phyloP scores from a whole-genome alignment of 371 early-diverging fungal genomes.

The Actinomortierella ambigua region DNA sequence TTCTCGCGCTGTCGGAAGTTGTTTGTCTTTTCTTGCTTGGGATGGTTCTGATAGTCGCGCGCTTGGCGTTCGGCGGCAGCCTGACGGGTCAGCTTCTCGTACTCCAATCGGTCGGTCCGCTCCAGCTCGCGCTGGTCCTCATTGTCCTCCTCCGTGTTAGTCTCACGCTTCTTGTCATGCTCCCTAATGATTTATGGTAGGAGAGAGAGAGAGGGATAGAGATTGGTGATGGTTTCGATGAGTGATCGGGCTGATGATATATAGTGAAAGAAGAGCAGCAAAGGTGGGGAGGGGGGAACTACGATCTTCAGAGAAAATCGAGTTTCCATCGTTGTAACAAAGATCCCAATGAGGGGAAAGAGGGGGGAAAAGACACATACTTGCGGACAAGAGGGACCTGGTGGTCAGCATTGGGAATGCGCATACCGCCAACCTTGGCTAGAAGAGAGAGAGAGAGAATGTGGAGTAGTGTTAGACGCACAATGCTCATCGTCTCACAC shows the following conservation, averaged over 20 bases:
- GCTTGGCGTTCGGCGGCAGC: conserved; percentile 42
- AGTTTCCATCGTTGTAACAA: too few relatives aligned
- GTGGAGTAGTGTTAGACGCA: too few relatives aligned
- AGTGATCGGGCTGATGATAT: too few relatives aligned
- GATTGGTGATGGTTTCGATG: too few relatives aligned
- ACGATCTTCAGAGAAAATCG: background rate
- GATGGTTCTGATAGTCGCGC: conserved; percentile 29
- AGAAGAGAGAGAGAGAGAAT: too few relatives aligned
- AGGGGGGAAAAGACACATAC: conserved; percentile 13
- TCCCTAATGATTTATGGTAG: conserved; percentile 7
- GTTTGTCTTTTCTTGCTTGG: conserved; percentile 26
- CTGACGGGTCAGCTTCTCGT: conserved; percentile 32
- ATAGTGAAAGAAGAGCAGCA: background rate
- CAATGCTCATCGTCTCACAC: too few relatives aligned
- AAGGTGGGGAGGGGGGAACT: background rate
- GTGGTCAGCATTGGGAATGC: conserved; percentile 37
- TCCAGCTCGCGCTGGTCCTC: conserved; percentile 42
- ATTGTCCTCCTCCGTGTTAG: conserved; percentile 19
- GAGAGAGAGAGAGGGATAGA: too few relatives aligned
- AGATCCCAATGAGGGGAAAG: background rate
- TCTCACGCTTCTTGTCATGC: conserved; percentile 15
- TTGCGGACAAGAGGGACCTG: conserved; percentile 43
- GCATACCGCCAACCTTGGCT: conserved; percentile 16
- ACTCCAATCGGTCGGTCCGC: conserved; percentile 28
- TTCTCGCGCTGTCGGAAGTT: conserved; percentile 34